These are phyloP conservation scores for Penicillium diatomitis DNA, from an alignment of 495 filamentous ascomycete species.

Conservation along the genomic window DNA sequence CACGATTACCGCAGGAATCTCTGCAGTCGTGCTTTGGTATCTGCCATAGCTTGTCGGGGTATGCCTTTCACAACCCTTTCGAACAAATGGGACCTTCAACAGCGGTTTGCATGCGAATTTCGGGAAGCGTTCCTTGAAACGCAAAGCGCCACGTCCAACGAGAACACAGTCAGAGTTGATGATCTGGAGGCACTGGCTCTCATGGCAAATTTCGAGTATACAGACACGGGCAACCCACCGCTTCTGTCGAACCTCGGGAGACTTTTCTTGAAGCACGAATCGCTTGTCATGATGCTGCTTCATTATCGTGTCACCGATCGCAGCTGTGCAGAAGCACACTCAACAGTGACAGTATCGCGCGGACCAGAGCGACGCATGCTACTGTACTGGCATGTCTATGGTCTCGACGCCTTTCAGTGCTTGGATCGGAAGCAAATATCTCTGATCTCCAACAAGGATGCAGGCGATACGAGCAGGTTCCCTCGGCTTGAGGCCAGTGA, in stretches of 20 bases:
- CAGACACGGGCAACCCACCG: neutral
- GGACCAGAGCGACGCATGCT: slow-evolving; percentile 2
- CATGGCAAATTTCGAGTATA: slow-evolving; percentile 10
- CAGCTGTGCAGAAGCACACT: neutral
- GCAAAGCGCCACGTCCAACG: neutral
- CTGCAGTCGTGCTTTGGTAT: slow-evolving; percentile 2
- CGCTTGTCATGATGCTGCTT: slow-evolving; percentile 7
- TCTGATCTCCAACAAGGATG: neutral
- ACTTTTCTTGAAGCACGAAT: slow-evolving; percentile 5
- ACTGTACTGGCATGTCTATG: slow-evolving; percentile 11
- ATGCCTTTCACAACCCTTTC: slow-evolving; percentile 4
- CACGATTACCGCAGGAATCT: slow-evolving; percentile 1
- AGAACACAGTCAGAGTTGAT: slow-evolving; percentile 5
- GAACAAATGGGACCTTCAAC: slow-evolving; percentile 5
- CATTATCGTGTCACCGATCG: slow-evolving; percentile 1
- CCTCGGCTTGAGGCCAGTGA: neutral
- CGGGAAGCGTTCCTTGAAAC: slow-evolving; percentile 1
- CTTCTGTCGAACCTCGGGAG: neutral
- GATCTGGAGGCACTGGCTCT: slow-evolving; percentile 12
- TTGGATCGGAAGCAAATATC: slow-evolving; percentile 8
- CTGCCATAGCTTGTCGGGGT: slow-evolving; percentile 9
- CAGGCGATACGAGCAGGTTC: neutral
- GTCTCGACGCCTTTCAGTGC: slow-evolving; percentile 9
- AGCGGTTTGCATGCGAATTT: slow-evolving; percentile 2
- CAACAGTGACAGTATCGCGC: neutral